phyloP scores from a whole-genome alignment of 179 eudicot genomes.

The Actinidia chinensis region DNA sequence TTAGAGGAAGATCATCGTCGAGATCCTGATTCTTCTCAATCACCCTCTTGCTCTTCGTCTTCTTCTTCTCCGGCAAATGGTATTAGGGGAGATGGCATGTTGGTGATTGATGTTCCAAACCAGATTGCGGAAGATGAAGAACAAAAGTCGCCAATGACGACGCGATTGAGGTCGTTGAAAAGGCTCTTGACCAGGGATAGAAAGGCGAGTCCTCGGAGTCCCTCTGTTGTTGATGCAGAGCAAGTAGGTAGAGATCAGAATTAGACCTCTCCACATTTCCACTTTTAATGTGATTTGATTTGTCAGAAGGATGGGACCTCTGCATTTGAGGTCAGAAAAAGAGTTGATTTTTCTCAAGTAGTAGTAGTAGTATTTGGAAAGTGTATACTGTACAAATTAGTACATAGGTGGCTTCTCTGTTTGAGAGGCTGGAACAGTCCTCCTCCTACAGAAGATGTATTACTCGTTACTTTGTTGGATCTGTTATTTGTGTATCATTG shows the following conservation, averaged over 20 bases:
- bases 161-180: constrained; percentile 58
- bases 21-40: background rate
- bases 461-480: too few relatives aligned
- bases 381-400: background rate
- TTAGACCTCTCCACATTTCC: constrained; percentile 4
- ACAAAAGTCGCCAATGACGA: constrained; percentile 36
- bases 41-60: constrained; percentile 29
- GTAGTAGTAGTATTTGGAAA: background rate
- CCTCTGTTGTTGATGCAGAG: constrained; percentile 26
- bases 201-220: constrained; percentile 41
- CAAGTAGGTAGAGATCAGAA: constrained; percentile 14
- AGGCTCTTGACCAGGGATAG: constrained; percentile 63
- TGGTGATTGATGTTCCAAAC: constrained; percentile 58
- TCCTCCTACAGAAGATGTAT: constrained; percentile 33
- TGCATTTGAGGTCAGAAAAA: background rate
- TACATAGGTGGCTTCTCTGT: constrained; percentile 24
- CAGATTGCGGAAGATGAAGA: constrained; percentile 50
- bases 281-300: background rate
- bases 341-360: too few relatives aligned
- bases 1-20: constrained; percentile 25
- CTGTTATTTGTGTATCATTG: background rate
- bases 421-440: constrained; percentile 19
- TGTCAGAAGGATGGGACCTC: background rate
- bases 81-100: constrained; percentile 24
- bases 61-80: constrained; percentile 22